Percentiles rank a stretch among this genome's conserved stretches.
Evolutionary conservation across 306 rosid genomes (phyloP).

Genomic region (Dalbergia cochinchinensis): DNA sequence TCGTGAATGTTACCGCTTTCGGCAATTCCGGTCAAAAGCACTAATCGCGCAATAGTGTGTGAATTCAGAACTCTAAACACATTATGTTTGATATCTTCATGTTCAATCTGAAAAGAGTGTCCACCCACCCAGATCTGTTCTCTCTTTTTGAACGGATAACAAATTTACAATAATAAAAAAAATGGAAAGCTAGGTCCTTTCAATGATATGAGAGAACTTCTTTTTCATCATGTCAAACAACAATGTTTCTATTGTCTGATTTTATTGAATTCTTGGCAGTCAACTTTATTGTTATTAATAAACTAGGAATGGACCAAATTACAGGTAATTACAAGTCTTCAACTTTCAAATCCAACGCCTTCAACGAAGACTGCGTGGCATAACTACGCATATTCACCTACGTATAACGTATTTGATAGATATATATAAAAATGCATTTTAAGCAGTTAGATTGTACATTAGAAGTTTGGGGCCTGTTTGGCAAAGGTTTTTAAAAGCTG

Average conservation of each 20-base stretch:
- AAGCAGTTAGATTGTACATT: background rate
- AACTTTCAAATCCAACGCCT: background rate
- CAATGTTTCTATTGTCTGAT: background rate
- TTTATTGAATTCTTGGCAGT: background rate
- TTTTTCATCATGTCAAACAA: background rate
- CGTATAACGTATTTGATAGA: background rate
- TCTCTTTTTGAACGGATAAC: background rate
- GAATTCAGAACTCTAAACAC: background rate
- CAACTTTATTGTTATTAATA: background rate
- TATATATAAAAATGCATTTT: background rate
- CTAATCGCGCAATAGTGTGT: background rate
- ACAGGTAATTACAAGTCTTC: background rate
- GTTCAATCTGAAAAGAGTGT: background rate
- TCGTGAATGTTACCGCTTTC: background rate
- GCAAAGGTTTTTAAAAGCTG: too few species aligned
- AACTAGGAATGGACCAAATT: background rate
- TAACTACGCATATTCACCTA: background rate
- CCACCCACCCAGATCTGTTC: background rate
- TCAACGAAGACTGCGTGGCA: background rate
- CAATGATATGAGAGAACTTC: background rate
- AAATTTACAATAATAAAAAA: too few species aligned
- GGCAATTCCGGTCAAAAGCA: background rate
- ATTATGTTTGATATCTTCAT: background rate
- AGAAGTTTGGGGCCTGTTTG: too few species aligned
- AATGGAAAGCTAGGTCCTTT: background rate